Percentiles rank a stretch among this genome's conserved stretches.
Conservation (phyloP, 805 yeast species). For the Cephaloascus fragrans region DNA sequence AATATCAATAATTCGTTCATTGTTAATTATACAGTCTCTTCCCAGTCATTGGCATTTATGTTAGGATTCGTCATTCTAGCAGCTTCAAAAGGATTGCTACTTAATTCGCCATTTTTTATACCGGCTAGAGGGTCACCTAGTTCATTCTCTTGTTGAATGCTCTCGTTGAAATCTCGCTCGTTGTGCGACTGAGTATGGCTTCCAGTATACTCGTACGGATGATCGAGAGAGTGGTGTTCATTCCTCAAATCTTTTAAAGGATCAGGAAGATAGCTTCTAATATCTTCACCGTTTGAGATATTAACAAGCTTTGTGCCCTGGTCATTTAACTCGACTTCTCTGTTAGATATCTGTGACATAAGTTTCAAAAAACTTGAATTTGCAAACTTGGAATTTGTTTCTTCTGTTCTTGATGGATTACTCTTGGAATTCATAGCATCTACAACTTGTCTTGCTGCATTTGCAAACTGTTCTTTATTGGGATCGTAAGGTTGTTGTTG, state of each 20-base stretch:
- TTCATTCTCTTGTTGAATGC: constrained; percentile 5
- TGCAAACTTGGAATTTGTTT: constrained; percentile 24
- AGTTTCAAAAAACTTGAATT: constrained; percentile 29
- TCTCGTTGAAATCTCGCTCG: neutral
- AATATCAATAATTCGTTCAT: too few relatives aligned
- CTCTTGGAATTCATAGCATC: constrained; percentile 21
- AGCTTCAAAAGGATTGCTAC: constrained; percentile 1
- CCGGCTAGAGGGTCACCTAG: constrained; percentile 14
- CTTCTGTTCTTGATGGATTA: constrained; percentile 11
- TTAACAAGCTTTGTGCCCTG: constrained; percentile 26
- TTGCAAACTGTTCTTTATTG: constrained; percentile 23
- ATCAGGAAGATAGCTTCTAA: constrained; percentile 14
- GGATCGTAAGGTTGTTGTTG: constrained; percentile 1
- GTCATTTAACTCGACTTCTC: constrained; percentile 25
- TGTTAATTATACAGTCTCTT: neutral
- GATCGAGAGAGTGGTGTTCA: too few relatives aligned
- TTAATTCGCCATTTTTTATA: constrained; percentile 10
- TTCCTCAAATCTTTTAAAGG: constrained; percentile 7
- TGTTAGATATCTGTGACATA: constrained; percentile 26
- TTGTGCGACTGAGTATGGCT: neutral
- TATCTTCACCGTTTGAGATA: constrained; percentile 21
- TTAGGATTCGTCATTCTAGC: neutral
- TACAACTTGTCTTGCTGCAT: constrained; percentile 25
- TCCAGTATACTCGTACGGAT: neutral
- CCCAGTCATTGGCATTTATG: neutral